Evolutionary conservation across 2,329 filamentous ascomycete species (phyloP).

Genomic region (Arthrinium puccinioides): DNA sequence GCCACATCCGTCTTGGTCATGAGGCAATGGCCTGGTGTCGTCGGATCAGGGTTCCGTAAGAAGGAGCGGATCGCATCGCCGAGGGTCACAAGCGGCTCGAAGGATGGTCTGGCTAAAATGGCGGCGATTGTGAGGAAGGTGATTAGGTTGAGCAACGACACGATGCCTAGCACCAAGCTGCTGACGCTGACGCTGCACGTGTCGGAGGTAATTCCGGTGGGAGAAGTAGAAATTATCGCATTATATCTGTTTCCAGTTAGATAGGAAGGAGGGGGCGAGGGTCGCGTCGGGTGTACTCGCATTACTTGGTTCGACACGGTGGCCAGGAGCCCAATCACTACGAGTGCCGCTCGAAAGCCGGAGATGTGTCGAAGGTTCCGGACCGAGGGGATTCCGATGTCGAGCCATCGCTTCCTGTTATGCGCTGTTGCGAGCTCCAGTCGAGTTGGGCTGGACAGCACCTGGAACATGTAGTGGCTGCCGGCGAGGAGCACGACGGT

Average conservation of each 20-base stretch:
- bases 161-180: conserved; percentile 32
- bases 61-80: conserved; percentile 46
- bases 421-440: conserved; percentile 41
- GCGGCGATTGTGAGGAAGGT: conserved; percentile 18
- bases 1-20: conserved; percentile 38
- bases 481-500: conserved; percentile 36
- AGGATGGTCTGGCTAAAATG: conserved; percentile 21
- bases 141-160: conserved; percentile 21
- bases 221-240: conserved; percentile 38
- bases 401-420: conserved; percentile 37
- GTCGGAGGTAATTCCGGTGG: conserved; percentile 23
- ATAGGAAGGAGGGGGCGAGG: background rate
- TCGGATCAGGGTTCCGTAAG: conserved; percentile 34
- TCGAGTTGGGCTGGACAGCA: conserved; percentile 46
- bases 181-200: conserved; percentile 35
- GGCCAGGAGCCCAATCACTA: conserved; percentile 29
- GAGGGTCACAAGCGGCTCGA: conserved; percentile 38
- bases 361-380: conserved; percentile 40
- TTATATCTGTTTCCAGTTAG: conserved; percentile 35
- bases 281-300: conserved; percentile 24
- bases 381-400: conserved; percentile 46
- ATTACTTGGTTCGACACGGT: conserved; percentile 42
- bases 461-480: conserved; percentile 46
- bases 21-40: conserved; percentile 32
- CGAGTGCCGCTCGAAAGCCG: conserved; percentile 29